Evolutionary conservation across 495 filamentous ascomycete species (phyloP), one percentile per base, ranked within the genome.

Genomic region (Clavariopsis aquatica): DNA sequence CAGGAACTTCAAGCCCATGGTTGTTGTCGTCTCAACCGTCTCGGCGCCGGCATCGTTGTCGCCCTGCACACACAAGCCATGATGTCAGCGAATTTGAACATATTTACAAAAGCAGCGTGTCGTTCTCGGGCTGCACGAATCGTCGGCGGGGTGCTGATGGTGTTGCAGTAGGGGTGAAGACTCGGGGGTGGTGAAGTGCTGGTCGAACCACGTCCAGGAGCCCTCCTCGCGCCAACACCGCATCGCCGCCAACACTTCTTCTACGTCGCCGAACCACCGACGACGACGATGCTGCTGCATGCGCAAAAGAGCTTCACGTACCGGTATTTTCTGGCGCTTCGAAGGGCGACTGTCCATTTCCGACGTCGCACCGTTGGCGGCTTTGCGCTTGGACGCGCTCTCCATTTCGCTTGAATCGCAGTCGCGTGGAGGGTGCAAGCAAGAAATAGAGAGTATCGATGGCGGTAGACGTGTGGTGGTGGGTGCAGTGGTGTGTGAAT

Each of bases 1-100:
- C 8, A 91, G 69, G 59, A 91, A 84, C 60, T 77, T 78, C 56
- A 89, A 71, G n/a, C 89, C 89, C 66, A 81, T 81, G 58, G 84
- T 76, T 4, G 85, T 86, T n/a, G 88, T 89, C 31, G 82, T 82
- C 76, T 87, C 84, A 34, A 72, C 64, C 38, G 78, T 87, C 68
- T 71, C 64, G 24, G 49, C 28, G 19, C 15, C 27, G 49, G 57
- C 28, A 23, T 71, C 52, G 19, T 55, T 57, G 43, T 62, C 62
- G 65, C 38, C 41, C 65, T 68, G 29, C 45, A 65, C n/a, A 46
- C 19, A 13, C 47, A 51, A 54, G 46, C 9, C 60, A 66, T 66
- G 49, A 13, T 43, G 69, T 69, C 52, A 69, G 66, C 64, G 28
- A 26, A 19, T 24, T 24, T 43, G 24, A 15, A 62, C 43, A n/a